Evolutionary conservation across 2,329 filamentous ascomycete species (phyloP), one percentile per base, ranked within the genome.

Genomic region (Arthroderma uncinatum): DNA sequence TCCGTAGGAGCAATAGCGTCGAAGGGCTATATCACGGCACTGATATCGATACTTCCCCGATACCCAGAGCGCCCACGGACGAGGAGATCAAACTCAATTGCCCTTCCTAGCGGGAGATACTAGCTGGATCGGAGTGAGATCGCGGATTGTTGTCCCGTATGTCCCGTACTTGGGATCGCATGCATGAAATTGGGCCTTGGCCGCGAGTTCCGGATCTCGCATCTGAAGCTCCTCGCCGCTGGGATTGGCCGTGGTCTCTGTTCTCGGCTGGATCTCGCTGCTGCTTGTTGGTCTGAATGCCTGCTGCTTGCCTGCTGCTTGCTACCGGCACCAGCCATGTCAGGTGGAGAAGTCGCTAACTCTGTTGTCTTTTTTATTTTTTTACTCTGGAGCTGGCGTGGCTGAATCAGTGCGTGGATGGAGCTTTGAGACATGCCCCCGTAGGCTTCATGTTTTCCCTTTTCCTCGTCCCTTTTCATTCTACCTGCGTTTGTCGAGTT

Each of bases 41-140:
- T 23, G n/a, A 48, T 48, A 25, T 23, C 44, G 44, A 48, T 48
- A 21, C 44, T 28, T 48, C 44, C 44, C 12, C 44, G 44, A 16
- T 21, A 28, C 33, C 33, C 6, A 34, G 12, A 6, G 12, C 12
- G 25, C 25, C 25, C 44, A 25, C 44, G 44, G 44, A 30, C 21
- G 6, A 30, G 44, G 44, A 48, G 44, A 48, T 30, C 44, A 48
- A 48, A 48, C 44, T 48, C 44, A 48, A 48, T 48, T 48, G 21
- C 44, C 44, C 44, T 48, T 48, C 21, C 40, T 47, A 21, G 16
- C 10, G 12, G 12, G 16, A 21, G 40, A 2, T 2, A 21, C 28
- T 48, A 48, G 44, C 25, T 28, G 12, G 44, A 48, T 48, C 44
- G 44, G 44, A 30, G 44, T 48, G 44, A 48, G 44, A 48, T 48